Evolutionary conservation across 164 flowering plant genomes (phyloP), one percentile per base, ranked within the genome.

Genomic region (Vitis amurensis): DNA sequence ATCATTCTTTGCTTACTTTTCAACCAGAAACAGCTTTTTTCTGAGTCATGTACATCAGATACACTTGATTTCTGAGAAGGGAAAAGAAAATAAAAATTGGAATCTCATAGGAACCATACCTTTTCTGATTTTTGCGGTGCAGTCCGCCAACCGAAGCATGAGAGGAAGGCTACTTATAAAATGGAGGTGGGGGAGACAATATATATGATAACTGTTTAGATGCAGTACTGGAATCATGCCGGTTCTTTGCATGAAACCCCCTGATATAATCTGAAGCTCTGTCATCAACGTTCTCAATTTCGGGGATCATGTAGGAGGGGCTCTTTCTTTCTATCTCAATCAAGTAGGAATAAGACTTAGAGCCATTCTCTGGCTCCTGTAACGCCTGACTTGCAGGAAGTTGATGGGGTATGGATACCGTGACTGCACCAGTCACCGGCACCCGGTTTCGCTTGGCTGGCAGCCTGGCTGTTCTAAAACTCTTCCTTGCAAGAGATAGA

Each of bases 401-500:
- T 44, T 44, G 55, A 23, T 49, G 64, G 3, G 27, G 27, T 23
- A 23, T 23, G 27, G 27, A 23, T 23, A 23, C 27, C 27, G 27
- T 23, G 27, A 23, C 27, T 23, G 27, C 11, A 11, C 4, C 14
- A 15, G 11, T 51, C 14, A 11, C 13, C 23, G 17, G 11, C 27
- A 55, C 4, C 59, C 2, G 57, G 44, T 37, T 37, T 37, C 44
- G 8, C 44, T 6, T 37, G 44, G 44, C 44, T 19, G 9, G 59
- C 29, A 57, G 59, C 19, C 29, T 19, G 29, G 29, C 11, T 19
- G 29, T 57, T 16, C 9, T 8, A 19, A 57, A 16, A 8, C 23
- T 57, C 52, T 8, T 63, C 4, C 61, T 64, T 9, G 66, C 73
- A 44, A 74, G 61, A 9, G 77, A 64, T 1, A 70, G 55, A 23